A percentile compares a stretch with the other conserved stretches of the same genome.
Conservation (phyloP, 371 early-diverging fungal genomes). For the Rhizopus sp. region DNA sequence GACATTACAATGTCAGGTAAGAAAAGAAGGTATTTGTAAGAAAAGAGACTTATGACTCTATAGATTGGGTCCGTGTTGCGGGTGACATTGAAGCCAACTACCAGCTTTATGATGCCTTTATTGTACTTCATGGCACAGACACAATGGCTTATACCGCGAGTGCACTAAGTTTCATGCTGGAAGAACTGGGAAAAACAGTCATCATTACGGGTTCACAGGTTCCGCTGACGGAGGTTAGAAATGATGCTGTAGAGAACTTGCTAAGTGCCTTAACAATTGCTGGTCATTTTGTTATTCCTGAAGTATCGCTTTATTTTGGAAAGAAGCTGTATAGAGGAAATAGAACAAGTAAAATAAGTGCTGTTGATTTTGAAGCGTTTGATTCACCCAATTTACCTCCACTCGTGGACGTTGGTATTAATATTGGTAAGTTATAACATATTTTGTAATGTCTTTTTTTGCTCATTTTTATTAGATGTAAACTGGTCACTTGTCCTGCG, state of each 20-base stretch:
- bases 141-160: conserved; percentile 95
- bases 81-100: conserved; percentile 95
- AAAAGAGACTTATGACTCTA: background rate
- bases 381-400: conserved; percentile 93
- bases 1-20: conserved; percentile 90
- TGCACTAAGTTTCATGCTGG: conserved; percentile 95
- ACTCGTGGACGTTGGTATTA: conserved; percentile 90
- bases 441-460: too few species aligned
- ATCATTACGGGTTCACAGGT: conserved; percentile 96
- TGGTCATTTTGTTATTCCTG: conserved; percentile 97
- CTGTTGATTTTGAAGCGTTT: conserved; percentile 96
- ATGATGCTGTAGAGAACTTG: conserved; percentile 96
- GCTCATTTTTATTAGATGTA: conserved; percentile 64
- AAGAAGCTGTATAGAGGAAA: conserved; percentile 96
- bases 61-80: conserved; percentile 95
- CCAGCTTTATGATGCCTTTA: conserved; percentile 88
- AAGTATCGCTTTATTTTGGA: conserved; percentile 93
- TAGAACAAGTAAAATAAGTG: conserved; percentile 89
- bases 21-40: background rate
- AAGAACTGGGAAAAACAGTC: conserved; percentile 95
- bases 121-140: conserved; percentile 94
- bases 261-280: conserved; percentile 89
- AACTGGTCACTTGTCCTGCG: conserved; percentile 88
- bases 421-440: conserved; percentile 68
- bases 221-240: conserved; percentile 95